Conservation (phyloP, 495 filamentous ascomycete genomes). For the Lepidopterella palustris region DNA sequence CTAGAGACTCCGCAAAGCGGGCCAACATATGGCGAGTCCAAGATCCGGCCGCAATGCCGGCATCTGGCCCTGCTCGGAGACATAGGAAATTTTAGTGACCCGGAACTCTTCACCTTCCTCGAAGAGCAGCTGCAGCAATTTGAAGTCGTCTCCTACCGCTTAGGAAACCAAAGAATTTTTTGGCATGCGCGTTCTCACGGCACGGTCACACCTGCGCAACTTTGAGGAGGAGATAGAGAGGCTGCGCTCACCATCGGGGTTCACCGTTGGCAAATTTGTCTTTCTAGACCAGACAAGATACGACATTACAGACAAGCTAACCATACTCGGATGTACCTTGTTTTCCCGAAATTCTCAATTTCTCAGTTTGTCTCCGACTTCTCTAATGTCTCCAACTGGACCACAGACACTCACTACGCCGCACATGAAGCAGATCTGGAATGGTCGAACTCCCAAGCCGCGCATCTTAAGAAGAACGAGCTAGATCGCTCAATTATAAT, state of each 20-base stretch:
- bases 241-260: no score
- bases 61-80: slow-evolving; percentile 53
- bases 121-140: slow-evolving; percentile 43
- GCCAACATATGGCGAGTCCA: slow-evolving; percentile 43
- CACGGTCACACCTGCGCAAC: slow-evolving; percentile 25
- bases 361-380: slow-evolving; percentile 45
- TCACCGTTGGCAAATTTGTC: background rate
- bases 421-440: slow-evolving; percentile 40
- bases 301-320: slow-evolving; percentile 35
- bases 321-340: slow-evolving; percentile 47
- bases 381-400: slow-evolving; percentile 43
- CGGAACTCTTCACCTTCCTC: slow-evolving; percentile 39
- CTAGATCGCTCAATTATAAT: slow-evolving; percentile 41
- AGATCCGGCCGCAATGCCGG: slow-evolving; percentile 41
- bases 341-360: slow-evolving; percentile 38
- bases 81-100: slow-evolving; percentile 44
- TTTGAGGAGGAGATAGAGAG: slow-evolving; percentile 1
- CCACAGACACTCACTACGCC: slow-evolving; percentile 39
- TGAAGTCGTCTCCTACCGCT: slow-evolving; percentile 37
- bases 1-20: slow-evolving; percentile 39
- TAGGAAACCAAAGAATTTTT: slow-evolving; percentile 58
- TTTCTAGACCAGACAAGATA: slow-evolving; percentile 38
- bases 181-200: slow-evolving; percentile 40
- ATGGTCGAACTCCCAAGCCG: slow-evolving; percentile 49
- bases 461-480: slow-evolving; percentile 33